Evolutionary conservation across 306 rosid genomes (phyloP), one percentile per base, ranked within the genome.

Genomic region (Chamaecrista fasciculata): DNA sequence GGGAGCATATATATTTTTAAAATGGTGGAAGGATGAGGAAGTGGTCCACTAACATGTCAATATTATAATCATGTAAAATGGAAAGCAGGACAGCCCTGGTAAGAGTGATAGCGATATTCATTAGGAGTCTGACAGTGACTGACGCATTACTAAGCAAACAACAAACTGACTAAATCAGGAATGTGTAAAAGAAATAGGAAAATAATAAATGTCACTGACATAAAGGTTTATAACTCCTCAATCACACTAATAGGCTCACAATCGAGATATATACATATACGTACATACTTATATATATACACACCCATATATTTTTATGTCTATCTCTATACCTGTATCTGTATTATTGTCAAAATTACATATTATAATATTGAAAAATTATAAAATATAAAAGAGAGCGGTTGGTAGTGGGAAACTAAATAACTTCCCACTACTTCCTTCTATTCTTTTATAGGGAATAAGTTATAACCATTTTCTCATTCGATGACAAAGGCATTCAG

Each of bases 91-190:
- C 57, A 67, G 51, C 52, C 47, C 28, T 24, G 37, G 43, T 34
- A 60, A 66, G 39, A 66, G 56, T 21, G 21, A 33, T 53, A 75
- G 28, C 18, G 52, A 44, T 18, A 51, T 34, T 62, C 56, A 14
- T 31, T 60, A 40, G 51, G 68, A 53, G 65, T 51, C 44, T 59
- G 37, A 58, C 52, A 68, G 31, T 21, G 58, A 57, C 26, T 48
- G 33, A 76, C 72, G 72, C 60, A 62, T 62, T 18, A 67, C 31
- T 36, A 56, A 26, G 43, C 56, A 66, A 71, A 48, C 34, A 46
- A 67, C 60, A 47, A 40, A 57, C 19, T 57, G 11, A 53, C 39
- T 14, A 57, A 6, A 28, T 7, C 11, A n/a, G 43, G 24, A 31
- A 57, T 57, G n/a, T n/a, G 8, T 5, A 8, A 31, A 31, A 9